A percentile compares a stretch with the other conserved stretches of the same genome.
Evolutionary conservation across 441 rosid genomes (phyloP).

Genomic region (Caryocar brasiliense): DNA sequence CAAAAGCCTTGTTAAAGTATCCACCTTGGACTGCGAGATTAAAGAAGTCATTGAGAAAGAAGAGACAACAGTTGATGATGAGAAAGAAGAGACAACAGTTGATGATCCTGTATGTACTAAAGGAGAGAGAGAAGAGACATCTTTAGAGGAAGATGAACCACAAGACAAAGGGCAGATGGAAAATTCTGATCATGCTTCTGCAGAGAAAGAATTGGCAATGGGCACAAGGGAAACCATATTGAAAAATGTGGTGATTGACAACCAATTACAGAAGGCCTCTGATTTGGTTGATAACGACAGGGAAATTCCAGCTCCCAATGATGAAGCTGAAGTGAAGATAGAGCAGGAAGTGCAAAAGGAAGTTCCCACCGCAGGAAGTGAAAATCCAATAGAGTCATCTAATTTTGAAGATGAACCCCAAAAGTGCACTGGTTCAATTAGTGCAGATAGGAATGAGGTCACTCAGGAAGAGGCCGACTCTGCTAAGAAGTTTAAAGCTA

Average conservation of each 20-base stretch:
- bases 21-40: constrained; percentile 1
- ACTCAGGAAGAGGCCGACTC: constrained; percentile 11
- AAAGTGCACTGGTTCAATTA: neutral
- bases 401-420: constrained; percentile 9
- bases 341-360: constrained; percentile 8
- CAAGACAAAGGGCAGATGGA: constrained; percentile 17
- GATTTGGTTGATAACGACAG: constrained; percentile 6
- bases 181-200: constrained; percentile 8
- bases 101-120: neutral
- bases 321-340: constrained; percentile 8
- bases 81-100: too few relatives aligned
- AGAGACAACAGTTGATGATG: neutral
- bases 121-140: constrained; percentile 11
- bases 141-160: constrained; percentile 7
- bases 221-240: constrained; percentile 2
- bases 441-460: constrained; percentile 10
- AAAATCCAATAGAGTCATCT: constrained; percentile 7
- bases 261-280: constrained; percentile 6
- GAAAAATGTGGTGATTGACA: constrained; percentile 6
- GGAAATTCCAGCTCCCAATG: constrained; percentile 5
- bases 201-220: constrained; percentile 9
- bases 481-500: constrained; percentile 9
- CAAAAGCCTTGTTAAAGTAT: constrained; percentile 6
- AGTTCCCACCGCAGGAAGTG: constrained; percentile 6
- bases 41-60: constrained; percentile 16